Base-by-base conservation (phyloP, 164 flowering plant genomes). In the Vitis rotundifolia region DNA sequence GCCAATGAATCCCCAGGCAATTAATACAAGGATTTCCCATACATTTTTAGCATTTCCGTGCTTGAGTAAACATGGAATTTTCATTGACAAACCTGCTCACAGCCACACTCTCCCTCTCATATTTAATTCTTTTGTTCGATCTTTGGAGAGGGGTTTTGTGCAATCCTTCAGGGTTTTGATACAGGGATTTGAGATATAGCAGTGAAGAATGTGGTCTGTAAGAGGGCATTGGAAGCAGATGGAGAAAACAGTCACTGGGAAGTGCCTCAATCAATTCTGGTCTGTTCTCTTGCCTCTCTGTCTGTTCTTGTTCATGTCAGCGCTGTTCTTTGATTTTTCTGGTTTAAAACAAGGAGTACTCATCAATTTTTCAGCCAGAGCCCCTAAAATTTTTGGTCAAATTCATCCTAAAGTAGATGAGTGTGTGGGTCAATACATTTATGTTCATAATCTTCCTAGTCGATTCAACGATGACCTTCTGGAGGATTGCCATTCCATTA, bases 381-480 rank as follows among this genome's bases (percentile, higher is more conserved):
- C 44, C 44, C 44, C 44, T 3, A 37, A 31, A 61, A n/a, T 13
- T 31, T 31, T 10, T 3, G 19, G 44, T 6, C 44, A 37, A 61
- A 61, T 61, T 10, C 49, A 3, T 31, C 6, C 64, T 19, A 37
- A 0, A 15, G 49, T 10, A 5, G 75, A 66, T 56, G 16, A 49
- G 15, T 74, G 77, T 50, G 64, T 51, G 11, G 70, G 70, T 8
- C 53, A 60, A 2, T 78, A 75, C 59, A 57, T 79, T 1, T 79
- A 73, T 29, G 63, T 73, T 13, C 70, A 76, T 37, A 19, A 68
- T 16, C 71, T 79, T n/a, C 82, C 82, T 1, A 9, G 49, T 1
- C 19, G 53, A 53, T 82, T 80, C 75, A 82, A 82, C 64, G 19
- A 60, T 0, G 81, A 71, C 0, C 49, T 82, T 15, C 44, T 82